A percentile compares a stretch with the other conserved stretches of the same genome.
Conservation (phyloP, 179 eudicot species). For the Pouteria campechiana region DNA sequence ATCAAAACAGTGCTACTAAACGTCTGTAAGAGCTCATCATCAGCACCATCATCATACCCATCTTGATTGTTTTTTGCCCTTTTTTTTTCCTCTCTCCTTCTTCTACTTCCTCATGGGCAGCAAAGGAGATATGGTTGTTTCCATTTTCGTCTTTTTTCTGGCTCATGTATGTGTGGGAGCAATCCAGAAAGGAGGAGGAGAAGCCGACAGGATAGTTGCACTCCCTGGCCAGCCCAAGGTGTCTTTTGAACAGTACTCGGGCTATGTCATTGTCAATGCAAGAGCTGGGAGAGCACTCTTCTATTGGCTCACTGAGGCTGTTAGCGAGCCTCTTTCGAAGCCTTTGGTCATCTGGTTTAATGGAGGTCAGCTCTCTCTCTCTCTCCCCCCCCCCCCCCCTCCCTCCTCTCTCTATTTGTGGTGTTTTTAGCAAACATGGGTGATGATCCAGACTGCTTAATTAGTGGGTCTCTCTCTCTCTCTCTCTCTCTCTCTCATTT, state of each 20-base stretch:
- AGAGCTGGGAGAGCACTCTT: slow-evolving; percentile 68
- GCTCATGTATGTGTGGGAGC: slow-evolving; percentile 2
- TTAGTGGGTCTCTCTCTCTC: neutral
- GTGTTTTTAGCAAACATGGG: neutral
- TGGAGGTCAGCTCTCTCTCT: slow-evolving; percentile 48
- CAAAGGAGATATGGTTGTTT: neutral
- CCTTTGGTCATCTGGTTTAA: slow-evolving; percentile 92
- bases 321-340: slow-evolving; percentile 26
- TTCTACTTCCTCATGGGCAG: neutral
- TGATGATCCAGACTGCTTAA: no score
- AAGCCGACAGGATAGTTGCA: slow-evolving; percentile 40
- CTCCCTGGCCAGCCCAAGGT: slow-evolving; percentile 88
- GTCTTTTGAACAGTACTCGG: slow-evolving; percentile 62
- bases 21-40: no score
- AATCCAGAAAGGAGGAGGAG: slow-evolving; percentile 20
- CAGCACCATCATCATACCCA: no score
- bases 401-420: neutral
- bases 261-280: slow-evolving; percentile 67
- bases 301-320: slow-evolving; percentile 87
- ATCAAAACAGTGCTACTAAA: slow-evolving; percentile 4
- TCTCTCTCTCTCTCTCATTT: neutral
- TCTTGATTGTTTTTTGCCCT: no score
- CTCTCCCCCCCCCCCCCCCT: neutral
- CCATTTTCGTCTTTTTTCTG: slow-evolving; percentile 2
- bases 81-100: neutral